Percentiles rank a stretch among this genome's conserved stretches.
Evolutionary conservation across 2,329 filamentous ascomycete species (phyloP).

Genomic region (Macroventuria anomochaeta): DNA sequence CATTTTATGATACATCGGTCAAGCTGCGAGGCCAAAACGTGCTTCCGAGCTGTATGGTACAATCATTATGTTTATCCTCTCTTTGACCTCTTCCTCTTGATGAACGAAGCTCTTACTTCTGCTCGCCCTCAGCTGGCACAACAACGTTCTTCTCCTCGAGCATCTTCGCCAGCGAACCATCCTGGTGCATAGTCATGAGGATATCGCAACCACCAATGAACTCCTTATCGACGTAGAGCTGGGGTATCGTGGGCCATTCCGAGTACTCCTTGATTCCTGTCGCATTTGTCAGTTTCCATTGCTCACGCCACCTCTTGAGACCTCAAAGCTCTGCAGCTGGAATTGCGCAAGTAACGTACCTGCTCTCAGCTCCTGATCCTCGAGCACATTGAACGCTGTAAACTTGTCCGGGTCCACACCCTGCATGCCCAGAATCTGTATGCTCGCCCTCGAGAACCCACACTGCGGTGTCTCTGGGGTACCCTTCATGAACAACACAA

Average conservation of each 20-base stretch:
- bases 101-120: conserved; percentile 22
- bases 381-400: conserved; percentile 96
- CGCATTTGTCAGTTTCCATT: conserved; percentile 21
- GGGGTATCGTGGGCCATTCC: conserved; percentile 98
- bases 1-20: neutral
- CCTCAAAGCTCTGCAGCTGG: neutral
- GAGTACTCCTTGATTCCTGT: conserved; percentile 98
- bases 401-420: conserved; percentile 96
- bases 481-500: conserved; percentile 99
- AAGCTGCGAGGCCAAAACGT: neutral
- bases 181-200: conserved; percentile 95
- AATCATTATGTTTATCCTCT: neutral
- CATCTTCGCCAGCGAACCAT: conserved; percentile 88
- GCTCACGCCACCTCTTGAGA: neutral
- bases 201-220: conserved; percentile 99
- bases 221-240: conserved; percentile 93
- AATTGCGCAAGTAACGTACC: conserved; percentile 57
- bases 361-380: conserved; percentile 83
- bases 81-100: neutral
- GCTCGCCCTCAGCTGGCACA: conserved; percentile 54
- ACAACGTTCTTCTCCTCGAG: conserved; percentile 93
- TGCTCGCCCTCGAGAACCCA: conserved; percentile 92
- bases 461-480: conserved; percentile 96
- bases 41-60: conserved; percentile 6
- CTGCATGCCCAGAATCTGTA: conserved; percentile 93